Percentiles rank a stretch among this genome's conserved stretches.
Evolutionary conservation across 768 basidiomycete species (phyloP).

Genomic region (Pleurotus sapidus): DNA sequence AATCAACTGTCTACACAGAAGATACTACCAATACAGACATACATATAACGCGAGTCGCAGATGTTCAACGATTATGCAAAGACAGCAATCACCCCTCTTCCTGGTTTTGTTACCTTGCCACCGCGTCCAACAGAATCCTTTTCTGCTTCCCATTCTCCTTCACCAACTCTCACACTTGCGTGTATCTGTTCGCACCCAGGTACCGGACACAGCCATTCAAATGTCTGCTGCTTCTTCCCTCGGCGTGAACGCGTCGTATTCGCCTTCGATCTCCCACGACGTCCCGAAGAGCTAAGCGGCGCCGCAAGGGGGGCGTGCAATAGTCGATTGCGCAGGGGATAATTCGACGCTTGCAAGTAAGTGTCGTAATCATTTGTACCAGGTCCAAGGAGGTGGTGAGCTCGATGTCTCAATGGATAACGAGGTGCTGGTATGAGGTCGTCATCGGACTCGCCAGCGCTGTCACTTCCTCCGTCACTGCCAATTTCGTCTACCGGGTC

Average conservation of each 20-base stretch:
- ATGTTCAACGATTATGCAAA: conserved; percentile 31
- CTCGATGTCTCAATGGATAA: background rate
- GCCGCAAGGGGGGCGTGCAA: conserved; percentile 3
- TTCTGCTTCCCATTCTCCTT: conserved; percentile 61
- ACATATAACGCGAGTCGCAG: background rate
- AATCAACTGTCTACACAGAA: too few species aligned
- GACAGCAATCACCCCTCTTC: conserved; percentile 40
- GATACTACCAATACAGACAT: background rate
- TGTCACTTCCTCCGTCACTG: background rate
- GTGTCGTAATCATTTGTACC: background rate
- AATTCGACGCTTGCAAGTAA: background rate
- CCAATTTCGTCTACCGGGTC: conserved; percentile 3
- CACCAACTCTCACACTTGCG: conserved; percentile 48
- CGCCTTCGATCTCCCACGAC: conserved; percentile 18
- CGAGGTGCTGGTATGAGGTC: conserved; percentile 1
- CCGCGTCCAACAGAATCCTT: conserved; percentile 32
- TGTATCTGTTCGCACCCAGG: conserved; percentile 51
- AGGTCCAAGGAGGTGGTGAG: background rate
- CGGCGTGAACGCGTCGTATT: conserved; percentile 18
- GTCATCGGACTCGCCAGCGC: background rate
- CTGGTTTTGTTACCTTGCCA: conserved; percentile 9
- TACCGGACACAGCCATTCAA: conserved; percentile 68
- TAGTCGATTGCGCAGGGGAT: background rate
- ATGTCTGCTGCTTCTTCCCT: conserved; percentile 40
- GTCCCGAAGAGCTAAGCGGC: conserved; percentile 2